These are phyloP conservation scores for Globisporangium carolinianum DNA, from an alignment of 352 stramenopile genomes.

Conservation along the genomic window DNA sequence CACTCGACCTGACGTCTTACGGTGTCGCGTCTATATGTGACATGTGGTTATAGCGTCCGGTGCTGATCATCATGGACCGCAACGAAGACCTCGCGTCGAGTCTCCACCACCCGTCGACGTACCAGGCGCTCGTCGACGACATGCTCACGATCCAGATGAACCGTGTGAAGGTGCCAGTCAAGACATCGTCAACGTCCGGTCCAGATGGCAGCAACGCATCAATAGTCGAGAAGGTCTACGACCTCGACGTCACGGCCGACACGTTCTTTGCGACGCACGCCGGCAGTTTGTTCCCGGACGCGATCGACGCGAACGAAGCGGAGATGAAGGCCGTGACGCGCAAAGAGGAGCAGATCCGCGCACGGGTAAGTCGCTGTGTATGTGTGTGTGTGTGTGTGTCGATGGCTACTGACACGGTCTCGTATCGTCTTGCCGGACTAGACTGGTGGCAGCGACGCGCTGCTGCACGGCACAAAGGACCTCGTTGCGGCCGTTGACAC, in stretches of 20 bases:
- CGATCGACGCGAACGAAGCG: slow-evolving; percentile 84
- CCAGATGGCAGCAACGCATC: slow-evolving; percentile 5
- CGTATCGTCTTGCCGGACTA: slow-evolving; percentile 8
- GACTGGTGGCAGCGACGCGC: slow-evolving; percentile 53
- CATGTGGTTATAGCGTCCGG: slow-evolving; percentile 56
- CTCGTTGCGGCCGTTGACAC: slow-evolving; percentile 80
- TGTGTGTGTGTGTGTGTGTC: neutral
- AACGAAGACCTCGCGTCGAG: slow-evolving; percentile 95
- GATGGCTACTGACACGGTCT: no score
- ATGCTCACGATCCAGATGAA: slow-evolving; percentile 95
- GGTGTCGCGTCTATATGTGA: no score
- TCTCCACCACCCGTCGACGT: slow-evolving; percentile 93
- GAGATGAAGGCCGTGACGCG: slow-evolving; percentile 85
- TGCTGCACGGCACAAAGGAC: slow-evolving; percentile 79
- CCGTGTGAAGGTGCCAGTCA: slow-evolving; percentile 90
- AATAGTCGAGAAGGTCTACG: slow-evolving; percentile 60
- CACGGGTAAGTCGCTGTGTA: slow-evolving; percentile 16
- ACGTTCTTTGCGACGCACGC: slow-evolving; percentile 81
- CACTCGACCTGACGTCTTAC: no score
- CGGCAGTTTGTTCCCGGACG: slow-evolving; percentile 68
- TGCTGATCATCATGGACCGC: slow-evolving; percentile 97
- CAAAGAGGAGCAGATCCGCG: slow-evolving; percentile 80
- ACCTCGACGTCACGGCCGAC: slow-evolving; percentile 76
- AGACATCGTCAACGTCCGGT: slow-evolving; percentile 22
- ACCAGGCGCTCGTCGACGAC: slow-evolving; percentile 94